Percentiles rank a stretch among this genome's conserved stretches.
These are phyloP conservation scores for Chlorophyllum brunneum DNA, from an alignment of 768 basidiomycete species.

Conservation along the genomic window DNA sequence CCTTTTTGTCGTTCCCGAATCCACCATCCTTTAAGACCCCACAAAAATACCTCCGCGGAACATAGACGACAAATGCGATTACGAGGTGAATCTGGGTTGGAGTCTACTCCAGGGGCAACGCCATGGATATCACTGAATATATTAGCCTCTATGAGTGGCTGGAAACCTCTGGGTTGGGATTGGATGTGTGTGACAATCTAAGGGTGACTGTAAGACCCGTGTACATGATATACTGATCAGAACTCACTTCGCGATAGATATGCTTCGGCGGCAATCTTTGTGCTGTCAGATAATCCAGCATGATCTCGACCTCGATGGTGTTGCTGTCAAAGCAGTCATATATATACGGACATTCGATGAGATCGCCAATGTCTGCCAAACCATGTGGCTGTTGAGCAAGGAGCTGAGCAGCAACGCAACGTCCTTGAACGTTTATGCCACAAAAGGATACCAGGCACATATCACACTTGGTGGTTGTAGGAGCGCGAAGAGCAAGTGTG, in stretches of 20 bases:
- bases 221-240: neutral
- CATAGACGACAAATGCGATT: slow-evolving; percentile 66
- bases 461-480: slow-evolving; percentile 79
- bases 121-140: slow-evolving; percentile 68
- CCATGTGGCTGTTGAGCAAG: slow-evolving; percentile 64
- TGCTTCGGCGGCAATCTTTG: slow-evolving; percentile 61
- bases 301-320: slow-evolving; percentile 75
- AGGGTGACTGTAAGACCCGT: neutral
- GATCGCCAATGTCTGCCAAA: slow-evolving; percentile 63
- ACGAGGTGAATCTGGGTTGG: slow-evolving; percentile 55
- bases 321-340: slow-evolving; percentile 82
- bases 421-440: slow-evolving; percentile 71
- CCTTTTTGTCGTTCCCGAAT: slow-evolving; percentile 72
- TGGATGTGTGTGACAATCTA: slow-evolving; percentile 64
- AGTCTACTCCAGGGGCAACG: slow-evolving; percentile 51
- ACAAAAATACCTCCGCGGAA: slow-evolving; percentile 70
- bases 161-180: slow-evolving; percentile 59
- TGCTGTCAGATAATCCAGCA: slow-evolving; percentile 74
- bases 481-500: slow-evolving; percentile 66
- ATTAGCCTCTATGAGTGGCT: slow-evolving; percentile 63
- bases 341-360: slow-evolving; percentile 71
- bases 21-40: slow-evolving; percentile 83
- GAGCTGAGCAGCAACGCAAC: slow-evolving; percentile 62
- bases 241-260: slow-evolving; percentile 71
- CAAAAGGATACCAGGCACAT: slow-evolving; percentile 82